Conservation (phyloP, 108 stramenopile species). For the Craspedostauros australis region DNA sequence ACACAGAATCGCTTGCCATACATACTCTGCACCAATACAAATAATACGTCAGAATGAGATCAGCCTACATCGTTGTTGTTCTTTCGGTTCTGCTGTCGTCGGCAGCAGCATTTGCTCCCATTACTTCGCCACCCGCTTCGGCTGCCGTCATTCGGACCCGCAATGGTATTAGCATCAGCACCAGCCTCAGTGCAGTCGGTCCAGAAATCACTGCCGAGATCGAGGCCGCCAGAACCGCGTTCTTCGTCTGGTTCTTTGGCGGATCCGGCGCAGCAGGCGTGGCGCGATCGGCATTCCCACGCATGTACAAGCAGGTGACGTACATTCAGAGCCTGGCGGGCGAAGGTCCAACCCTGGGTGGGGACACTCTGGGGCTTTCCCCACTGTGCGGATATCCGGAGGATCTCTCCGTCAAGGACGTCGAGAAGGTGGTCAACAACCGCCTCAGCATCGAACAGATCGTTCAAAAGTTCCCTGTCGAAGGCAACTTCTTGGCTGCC, state of each 20-base stretch:
- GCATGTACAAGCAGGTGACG: conserved; percentile 36
- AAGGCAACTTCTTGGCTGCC: conserved; percentile 42
- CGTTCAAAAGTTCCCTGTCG: conserved; percentile 47
- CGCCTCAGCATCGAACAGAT: conserved; percentile 55
- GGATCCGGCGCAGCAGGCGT: conserved; percentile 59
- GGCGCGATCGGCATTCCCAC: conserved; percentile 51
- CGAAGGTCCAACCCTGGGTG: conserved; percentile 39
- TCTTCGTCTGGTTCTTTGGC: conserved; percentile 54
- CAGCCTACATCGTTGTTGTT: no score
- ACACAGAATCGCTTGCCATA: no score
- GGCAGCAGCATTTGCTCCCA: no score
- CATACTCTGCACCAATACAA: no score
- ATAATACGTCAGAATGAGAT: no score
- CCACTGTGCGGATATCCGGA: conserved; percentile 58
- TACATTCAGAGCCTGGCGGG: conserved; percentile 35
- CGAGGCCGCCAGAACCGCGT: conserved; percentile 1
- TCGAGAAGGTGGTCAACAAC: conserved; percentile 52
- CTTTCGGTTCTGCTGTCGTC: no score
- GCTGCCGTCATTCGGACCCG: no score
- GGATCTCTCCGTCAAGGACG: conserved; percentile 48
- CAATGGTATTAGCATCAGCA: no score
- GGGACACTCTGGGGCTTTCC: conserved; percentile 41
- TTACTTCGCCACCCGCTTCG: no score
- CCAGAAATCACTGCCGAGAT: conserved; percentile 7
- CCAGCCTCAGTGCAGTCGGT: no score